Conservation (phyloP, 2,329 filamentous ascomycete genomes). For the Sclerotinia borealis region DNA sequence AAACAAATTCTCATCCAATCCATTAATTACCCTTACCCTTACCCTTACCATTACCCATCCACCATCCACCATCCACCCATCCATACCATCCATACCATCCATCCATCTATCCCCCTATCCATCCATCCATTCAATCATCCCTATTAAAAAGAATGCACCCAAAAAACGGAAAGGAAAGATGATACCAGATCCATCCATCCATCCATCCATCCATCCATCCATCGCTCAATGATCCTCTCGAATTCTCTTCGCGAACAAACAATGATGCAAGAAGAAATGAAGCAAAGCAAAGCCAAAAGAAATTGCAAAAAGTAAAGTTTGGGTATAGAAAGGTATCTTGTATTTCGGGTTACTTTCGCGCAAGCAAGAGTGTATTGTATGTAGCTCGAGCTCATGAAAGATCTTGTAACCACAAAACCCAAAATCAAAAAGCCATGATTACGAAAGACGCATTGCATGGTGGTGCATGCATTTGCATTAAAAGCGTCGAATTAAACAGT, state of each 20-base stretch:
- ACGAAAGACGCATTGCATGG: too few relatives aligned
- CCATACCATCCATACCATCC: conserved; percentile 3
- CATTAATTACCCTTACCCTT: too few relatives aligned
- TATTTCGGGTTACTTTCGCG: conserved; percentile 2
- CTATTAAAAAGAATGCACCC: background rate
- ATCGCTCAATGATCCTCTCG: too few relatives aligned
- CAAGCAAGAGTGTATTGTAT: background rate
- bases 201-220: conserved; percentile 11
- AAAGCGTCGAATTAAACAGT: too few relatives aligned
- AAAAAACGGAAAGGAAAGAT: background rate
- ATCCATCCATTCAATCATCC: conserved; percentile 4
- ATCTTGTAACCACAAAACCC: too few relatives aligned
- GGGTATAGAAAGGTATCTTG: conserved; percentile 7
- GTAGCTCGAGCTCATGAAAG: background rate
- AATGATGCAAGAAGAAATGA: conserved; percentile 1
- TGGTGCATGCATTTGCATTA: too few relatives aligned
- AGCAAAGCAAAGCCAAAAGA: background rate
- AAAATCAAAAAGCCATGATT: too few relatives aligned
- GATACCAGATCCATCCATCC: conserved; percentile 11
- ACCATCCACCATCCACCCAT: background rate
- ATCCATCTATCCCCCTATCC: background rate
- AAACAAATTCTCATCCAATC: background rate
- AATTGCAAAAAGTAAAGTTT: background rate
- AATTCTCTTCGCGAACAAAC: background rate
- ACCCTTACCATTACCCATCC: background rate